Conservation (phyloP, 768 basidiomycete genomes). For the Basidioascus undulatus region DNA sequence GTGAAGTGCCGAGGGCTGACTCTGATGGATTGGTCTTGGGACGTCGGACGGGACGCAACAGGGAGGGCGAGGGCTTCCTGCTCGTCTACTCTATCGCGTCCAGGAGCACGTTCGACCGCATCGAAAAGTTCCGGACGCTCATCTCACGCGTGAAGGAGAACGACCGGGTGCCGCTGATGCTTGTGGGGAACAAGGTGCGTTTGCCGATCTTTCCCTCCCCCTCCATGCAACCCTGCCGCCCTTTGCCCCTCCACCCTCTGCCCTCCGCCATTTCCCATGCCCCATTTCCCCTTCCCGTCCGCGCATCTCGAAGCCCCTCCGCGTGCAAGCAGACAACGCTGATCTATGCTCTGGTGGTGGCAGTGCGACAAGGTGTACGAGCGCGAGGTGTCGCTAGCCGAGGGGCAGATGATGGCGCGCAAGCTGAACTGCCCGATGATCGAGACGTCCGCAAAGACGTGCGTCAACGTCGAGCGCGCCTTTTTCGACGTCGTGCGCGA, state of each 20-base stretch:
- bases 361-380: slow-evolving; percentile 89
- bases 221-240: too few relatives aligned
- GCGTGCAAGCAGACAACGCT: too few relatives aligned
- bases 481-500: slow-evolving; percentile 56
- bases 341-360: too few relatives aligned
- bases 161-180: slow-evolving; percentile 80
- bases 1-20: too few relatives aligned
- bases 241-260: too few relatives aligned
- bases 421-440: slow-evolving; percentile 31
- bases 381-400: slow-evolving; percentile 77
- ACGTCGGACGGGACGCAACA: too few relatives aligned
- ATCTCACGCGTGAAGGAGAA: slow-evolving; percentile 92
- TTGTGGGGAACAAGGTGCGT: slow-evolving; percentile 21
- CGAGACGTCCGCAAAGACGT: slow-evolving; percentile 90
- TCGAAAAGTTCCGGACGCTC: slow-evolving; percentile 84
- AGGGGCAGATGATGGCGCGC: slow-evolving; percentile 57
- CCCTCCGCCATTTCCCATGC: too few relatives aligned
- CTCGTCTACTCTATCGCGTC: slow-evolving; percentile 98
- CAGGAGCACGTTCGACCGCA: slow-evolving; percentile 90
- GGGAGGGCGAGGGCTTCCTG: slow-evolving; percentile 72
- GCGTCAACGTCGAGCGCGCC: slow-evolving; percentile 69
- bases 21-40: too few relatives aligned
- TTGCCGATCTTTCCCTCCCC: slow-evolving; percentile 1
- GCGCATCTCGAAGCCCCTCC: too few relatives aligned
- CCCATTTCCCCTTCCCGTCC: too few relatives aligned